These are phyloP conservation scores for Fraxinus americana DNA, from an alignment of 257 asterid genomes.

Conservation along the genomic window DNA sequence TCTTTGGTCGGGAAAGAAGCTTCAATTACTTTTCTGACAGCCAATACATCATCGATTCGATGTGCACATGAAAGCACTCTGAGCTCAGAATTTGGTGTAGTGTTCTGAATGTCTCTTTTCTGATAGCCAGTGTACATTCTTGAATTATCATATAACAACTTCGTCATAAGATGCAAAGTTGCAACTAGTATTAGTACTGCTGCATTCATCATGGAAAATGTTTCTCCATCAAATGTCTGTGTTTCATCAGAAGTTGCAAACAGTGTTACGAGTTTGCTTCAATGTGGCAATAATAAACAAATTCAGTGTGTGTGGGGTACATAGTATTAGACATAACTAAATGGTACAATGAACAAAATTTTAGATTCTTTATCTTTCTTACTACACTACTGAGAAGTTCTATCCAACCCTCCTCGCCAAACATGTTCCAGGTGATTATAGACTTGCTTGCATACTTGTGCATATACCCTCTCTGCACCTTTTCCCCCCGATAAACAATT, in stretches of 20 bases:
- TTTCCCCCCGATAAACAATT: too few species aligned
- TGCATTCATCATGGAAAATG: constrained; percentile 57
- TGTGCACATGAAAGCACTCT: constrained; percentile 57
- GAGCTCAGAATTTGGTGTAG: constrained; percentile 53
- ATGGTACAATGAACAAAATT: not conserved
- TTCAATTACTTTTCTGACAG: constrained; percentile 46
- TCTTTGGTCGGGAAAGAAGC: constrained; percentile 54
- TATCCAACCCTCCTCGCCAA: too few species aligned
- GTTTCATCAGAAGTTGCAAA: not conserved
- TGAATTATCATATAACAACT: constrained; percentile 51
- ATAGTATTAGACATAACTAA: not conserved
- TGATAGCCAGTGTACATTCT: constrained; percentile 66
- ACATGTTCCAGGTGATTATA: too few species aligned
- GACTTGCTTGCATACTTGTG: too few species aligned
- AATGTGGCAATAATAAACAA: not conserved
- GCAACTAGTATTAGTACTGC: constrained; percentile 53
- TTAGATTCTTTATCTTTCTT: not conserved
- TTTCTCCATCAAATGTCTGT: constrained; percentile 65
- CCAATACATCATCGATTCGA: constrained; percentile 57
- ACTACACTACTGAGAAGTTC: too few species aligned
- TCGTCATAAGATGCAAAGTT: constrained; percentile 33
- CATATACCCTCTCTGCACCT: too few species aligned
- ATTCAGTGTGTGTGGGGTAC: not conserved
- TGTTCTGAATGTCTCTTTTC: constrained; percentile 65
- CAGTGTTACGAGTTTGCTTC: not conserved